Evolutionary conservation across 768 basidiomycete genomes (phyloP).

Genomic region (Serpula lacrymans): DNA sequence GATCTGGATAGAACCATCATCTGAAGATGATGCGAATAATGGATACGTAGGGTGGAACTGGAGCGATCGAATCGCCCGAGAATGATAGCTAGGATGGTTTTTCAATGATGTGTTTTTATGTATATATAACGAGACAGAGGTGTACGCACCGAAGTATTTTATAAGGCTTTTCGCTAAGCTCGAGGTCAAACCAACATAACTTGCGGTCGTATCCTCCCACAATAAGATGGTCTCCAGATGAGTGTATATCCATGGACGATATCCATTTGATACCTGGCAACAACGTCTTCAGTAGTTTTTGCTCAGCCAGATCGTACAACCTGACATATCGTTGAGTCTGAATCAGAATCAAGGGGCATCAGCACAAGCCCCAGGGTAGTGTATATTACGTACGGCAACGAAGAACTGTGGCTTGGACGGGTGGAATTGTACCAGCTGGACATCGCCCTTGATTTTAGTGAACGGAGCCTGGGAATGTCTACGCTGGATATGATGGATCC

Average conservation of each 20-base stretch:
- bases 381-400: slow-evolving; percentile 73
- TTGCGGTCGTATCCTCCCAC: slow-evolving; percentile 98
- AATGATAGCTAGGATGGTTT: slow-evolving; percentile 68
- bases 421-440: slow-evolving; percentile 94
- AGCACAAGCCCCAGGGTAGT: slow-evolving; percentile 3
- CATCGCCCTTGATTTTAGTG: slow-evolving; percentile 87
- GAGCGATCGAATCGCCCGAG: slow-evolving; percentile 87
- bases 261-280: slow-evolving; percentile 97
- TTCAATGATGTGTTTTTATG: not conserved
- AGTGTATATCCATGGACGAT: slow-evolving; percentile 95
- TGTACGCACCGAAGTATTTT: slow-evolving; percentile 80
- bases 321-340: slow-evolving; percentile 97
- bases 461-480: slow-evolving; percentile 98
- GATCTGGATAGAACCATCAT: slow-evolving; percentile 95
- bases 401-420: slow-evolving; percentile 95
- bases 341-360: slow-evolving; percentile 10
- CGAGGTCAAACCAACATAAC: slow-evolving; percentile 98
- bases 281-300: slow-evolving; percentile 91
- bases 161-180: slow-evolving; percentile 95
- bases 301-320: slow-evolving; percentile 91
- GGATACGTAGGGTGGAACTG: slow-evolving; percentile 95
- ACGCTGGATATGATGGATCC: slow-evolving; percentile 93
- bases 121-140: slow-evolving; percentile 1
- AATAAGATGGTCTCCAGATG: slow-evolving; percentile 93
- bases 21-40: slow-evolving; percentile 93